Evolutionary conservation across 257 asterid genomes (phyloP), one percentile per base, ranked within the genome.

Genomic region (Oldenlandia corymbosa): DNA sequence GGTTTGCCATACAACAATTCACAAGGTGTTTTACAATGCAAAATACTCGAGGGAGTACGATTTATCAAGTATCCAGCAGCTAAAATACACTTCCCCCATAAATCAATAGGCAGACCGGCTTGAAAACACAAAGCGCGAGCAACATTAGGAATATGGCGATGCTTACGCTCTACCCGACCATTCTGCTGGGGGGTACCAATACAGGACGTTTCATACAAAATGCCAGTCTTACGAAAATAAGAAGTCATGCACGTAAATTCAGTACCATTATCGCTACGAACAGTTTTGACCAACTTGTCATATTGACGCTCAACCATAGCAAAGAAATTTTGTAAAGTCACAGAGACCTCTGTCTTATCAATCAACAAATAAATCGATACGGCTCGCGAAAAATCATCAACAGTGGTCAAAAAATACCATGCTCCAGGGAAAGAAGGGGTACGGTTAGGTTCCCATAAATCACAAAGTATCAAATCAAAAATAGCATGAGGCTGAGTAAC

Each of bases 241-340:
- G 16, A 48, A 12, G 21, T 16, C 63, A 18, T 45, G 63, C 10
- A 18, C 36, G 17, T 31, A 58, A 37, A 37, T 10, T 27, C 36
- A 14, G 62, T 57, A 5, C 62, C 62, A 27, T 57, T 57, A 21
- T 57, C 62, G 20, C 62, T 57, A 10, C 62, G 62, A 1, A 57
- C 39, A 21, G n/a, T 26, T 27, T 57, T 57, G 4, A 57, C 39
- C 32, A 26, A 7, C 10, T 27, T 16, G 13, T 16, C 14, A 27
- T 26, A 57, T 27, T 57, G 62, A 7, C 62, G 5, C 2, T 57
- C 42, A 20, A 58, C 23, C 21, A 58, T 5, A 7, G 63, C 14
- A 11, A 58, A 58, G 21, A 58, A 58, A 4, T 10, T 13, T 20
- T n/a, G n/a, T n/a, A n/a, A n/a, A n/a, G n/a, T n/a, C n/a, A n/a